Evolutionary conservation across 2,329 filamentous ascomycete species (phyloP).

Genomic region (Rhinocladiella similis): DNA sequence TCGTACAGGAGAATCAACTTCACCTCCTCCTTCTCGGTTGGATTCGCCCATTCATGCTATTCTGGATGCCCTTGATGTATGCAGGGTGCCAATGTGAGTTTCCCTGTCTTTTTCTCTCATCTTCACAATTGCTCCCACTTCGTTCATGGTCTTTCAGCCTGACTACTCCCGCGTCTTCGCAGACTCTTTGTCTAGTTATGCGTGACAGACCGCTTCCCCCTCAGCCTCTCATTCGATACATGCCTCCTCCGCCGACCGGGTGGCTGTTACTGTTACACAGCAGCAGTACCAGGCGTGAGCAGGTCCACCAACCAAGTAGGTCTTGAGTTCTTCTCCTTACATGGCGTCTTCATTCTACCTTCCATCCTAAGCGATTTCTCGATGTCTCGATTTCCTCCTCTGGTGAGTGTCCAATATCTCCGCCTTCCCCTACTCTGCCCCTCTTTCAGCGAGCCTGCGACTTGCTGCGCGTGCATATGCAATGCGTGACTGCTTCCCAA

Average conservation of each 20-base stretch:
- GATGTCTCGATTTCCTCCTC: neutral
- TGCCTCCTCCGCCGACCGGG: too few species aligned
- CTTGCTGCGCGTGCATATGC: too few species aligned
- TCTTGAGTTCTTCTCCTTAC: neutral
- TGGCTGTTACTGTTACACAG: neutral
- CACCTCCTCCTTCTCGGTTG: too few species aligned
- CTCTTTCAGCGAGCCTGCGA: neutral
- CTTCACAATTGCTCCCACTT: neutral
- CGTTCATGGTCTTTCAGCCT: neutral
- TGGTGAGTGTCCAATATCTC: neutral
- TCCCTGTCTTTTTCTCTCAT: too few species aligned
- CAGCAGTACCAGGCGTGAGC: neutral
- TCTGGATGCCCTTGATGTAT: too few species aligned
- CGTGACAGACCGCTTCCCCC: neutral
- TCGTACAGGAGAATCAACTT: too few species aligned
- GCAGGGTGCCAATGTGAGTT: too few species aligned
- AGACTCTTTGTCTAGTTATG: neutral
- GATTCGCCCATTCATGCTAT: too few species aligned
- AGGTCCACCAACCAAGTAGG: neutral
- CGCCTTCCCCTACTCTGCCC: neutral
- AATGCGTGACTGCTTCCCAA: neutral
- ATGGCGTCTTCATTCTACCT: neutral
- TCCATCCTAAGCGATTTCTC: neutral
- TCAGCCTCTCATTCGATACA: neutral
- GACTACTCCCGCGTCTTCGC: neutral